These are phyloP conservation scores for Phycomyces nitens DNA, from an alignment of 192 early-diverging fungal species.

Conservation along the genomic window DNA sequence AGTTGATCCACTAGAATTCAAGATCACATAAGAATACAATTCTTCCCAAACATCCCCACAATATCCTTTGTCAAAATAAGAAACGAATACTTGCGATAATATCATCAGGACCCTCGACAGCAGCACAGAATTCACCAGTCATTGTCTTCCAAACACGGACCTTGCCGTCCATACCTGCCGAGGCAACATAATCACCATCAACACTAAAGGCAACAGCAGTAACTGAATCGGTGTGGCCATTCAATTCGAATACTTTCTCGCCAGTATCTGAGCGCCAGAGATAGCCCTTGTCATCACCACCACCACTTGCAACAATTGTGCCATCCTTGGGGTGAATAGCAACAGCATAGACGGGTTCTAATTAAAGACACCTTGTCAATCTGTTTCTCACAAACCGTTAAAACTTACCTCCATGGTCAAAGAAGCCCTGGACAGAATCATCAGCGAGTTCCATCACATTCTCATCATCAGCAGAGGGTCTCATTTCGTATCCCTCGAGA, in stretches of 20 bases:
- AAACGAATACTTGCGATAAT: conserved; percentile 66
- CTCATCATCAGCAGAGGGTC: conserved; percentile 50
- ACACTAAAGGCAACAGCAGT: conserved; percentile 75
- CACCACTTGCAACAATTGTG: conserved; percentile 74
- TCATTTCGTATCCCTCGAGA: conserved; percentile 42
- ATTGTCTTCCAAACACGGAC: conserved; percentile 68
- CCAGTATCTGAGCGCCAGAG: conserved; percentile 86
- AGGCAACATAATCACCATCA: conserved; percentile 82
- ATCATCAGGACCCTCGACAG: conserved; percentile 88
- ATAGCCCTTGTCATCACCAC: conserved; percentile 90
- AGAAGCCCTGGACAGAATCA: conserved; percentile 91
- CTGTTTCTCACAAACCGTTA: not conserved
- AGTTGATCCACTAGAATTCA: conserved; percentile 81
- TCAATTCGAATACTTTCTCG: conserved; percentile 66
- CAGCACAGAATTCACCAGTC: conserved; percentile 56
- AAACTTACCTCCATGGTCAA: conserved; percentile 70
- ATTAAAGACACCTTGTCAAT: conserved; percentile 7
- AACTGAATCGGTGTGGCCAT: conserved; percentile 86
- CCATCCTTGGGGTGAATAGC: conserved; percentile 74
- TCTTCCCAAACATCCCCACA: conserved; percentile 12
- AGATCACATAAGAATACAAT: not conserved
- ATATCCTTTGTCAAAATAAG: not conserved
- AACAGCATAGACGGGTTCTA: conserved; percentile 85
- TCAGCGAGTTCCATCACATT: conserved; percentile 63
- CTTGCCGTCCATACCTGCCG: conserved; percentile 96